phyloP scores from a whole-genome alignment of 805 yeast genomes.

The Myxozyma monticola region DNA sequence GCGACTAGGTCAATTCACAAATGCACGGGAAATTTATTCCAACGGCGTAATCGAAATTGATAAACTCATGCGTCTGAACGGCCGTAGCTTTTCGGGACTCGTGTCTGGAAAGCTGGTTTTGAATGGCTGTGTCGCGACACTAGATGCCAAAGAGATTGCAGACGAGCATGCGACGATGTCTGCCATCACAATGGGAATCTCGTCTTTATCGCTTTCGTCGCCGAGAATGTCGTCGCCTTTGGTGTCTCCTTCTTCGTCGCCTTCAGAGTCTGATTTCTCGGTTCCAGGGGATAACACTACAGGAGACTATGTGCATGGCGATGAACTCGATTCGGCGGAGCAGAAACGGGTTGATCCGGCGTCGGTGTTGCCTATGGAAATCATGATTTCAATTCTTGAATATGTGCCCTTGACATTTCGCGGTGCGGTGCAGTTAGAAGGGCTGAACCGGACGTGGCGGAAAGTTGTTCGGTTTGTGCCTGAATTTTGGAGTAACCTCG shows the following conservation, averaged over 20 bases:
- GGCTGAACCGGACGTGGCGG: conserved; percentile 9
- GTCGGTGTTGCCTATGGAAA: conserved; percentile 11
- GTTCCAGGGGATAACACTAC: too few relatives aligned
- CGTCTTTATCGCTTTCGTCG: conserved; percentile 3
- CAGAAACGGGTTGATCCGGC: conserved; percentile 12
- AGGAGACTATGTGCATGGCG: not conserved
- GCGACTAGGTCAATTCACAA: not conserved
- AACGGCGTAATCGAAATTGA: conserved; percentile 9
- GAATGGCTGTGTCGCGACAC: conserved; percentile 4
- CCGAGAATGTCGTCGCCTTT: not conserved
- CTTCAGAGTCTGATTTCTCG: not conserved
- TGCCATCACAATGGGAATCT: not conserved
- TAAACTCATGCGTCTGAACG: conserved; percentile 3
- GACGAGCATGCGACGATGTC: not conserved
- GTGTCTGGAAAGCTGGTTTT: conserved; percentile 13
- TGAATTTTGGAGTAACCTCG: conserved; percentile 5
- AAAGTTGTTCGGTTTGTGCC: conserved; percentile 9
- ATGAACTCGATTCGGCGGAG: too few relatives aligned
- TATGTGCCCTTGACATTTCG: conserved; percentile 11
- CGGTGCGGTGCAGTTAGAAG: conserved; percentile 10
- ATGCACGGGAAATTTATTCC: conserved; percentile 11
- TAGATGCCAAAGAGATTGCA: conserved; percentile 6
- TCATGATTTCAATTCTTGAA: conserved; percentile 6
- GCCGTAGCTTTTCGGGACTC: conserved; percentile 9
- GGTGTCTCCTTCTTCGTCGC: not conserved